phyloP scores from a whole-genome alignment of 2,329 filamentous ascomycete genomes.

The Pyricularia sp. region DNA sequence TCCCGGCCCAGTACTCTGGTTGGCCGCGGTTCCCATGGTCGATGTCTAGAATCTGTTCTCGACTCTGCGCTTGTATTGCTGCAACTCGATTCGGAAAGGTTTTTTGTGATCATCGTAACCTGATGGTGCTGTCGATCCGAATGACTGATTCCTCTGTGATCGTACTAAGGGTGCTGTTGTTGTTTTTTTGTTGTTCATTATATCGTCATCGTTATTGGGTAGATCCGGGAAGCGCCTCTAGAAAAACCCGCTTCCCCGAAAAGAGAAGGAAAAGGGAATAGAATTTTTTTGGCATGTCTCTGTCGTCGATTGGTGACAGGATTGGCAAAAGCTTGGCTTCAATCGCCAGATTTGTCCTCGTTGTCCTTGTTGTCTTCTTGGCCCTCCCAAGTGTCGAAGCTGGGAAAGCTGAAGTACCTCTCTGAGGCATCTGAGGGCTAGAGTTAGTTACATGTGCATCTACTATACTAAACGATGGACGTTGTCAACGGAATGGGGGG shows the following conservation, averaged over 20 bases:
- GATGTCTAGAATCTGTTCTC: background rate
- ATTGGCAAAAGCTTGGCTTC: background rate
- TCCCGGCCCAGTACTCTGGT: background rate
- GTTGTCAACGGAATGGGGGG: background rate
- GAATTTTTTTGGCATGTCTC: background rate
- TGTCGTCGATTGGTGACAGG: background rate
- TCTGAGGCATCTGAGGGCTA: slow-evolving; percentile 24
- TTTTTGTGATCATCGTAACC: background rate
- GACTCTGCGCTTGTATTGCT: background rate
- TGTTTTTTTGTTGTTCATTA: background rate
- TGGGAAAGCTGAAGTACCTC: slow-evolving; percentile 66
- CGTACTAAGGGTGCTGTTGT: background rate
- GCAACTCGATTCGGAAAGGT: background rate
- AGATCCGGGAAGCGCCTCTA: background rate
- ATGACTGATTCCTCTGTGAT: background rate
- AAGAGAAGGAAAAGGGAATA: background rate
- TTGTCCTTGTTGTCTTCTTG: slow-evolving; percentile 28
- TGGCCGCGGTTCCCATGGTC: background rate
- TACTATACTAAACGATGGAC: background rate
- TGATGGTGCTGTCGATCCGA: background rate
- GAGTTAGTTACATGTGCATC: slow-evolving; percentile 5
- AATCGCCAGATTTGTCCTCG: background rate
- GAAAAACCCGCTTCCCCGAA: background rate
- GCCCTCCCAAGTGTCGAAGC: slow-evolving; percentile 56
- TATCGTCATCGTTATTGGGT: background rate